Evolutionary conservation across 228 moss, liverwort and hornwort species (phyloP).

Genomic region (Sphagnum magellanicum): DNA sequence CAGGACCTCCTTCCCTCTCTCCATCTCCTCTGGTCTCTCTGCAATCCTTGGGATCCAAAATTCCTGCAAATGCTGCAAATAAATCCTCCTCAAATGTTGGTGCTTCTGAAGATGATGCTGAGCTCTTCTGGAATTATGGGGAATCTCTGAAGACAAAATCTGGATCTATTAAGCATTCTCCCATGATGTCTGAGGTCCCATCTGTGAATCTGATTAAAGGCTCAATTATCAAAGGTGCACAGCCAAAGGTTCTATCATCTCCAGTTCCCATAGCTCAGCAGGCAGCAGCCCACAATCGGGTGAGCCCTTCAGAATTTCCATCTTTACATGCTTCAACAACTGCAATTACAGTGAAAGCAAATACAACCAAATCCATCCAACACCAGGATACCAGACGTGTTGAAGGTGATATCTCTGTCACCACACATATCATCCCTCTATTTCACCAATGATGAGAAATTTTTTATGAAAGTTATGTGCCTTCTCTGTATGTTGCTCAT

Average conservation of each 20-base stretch:
- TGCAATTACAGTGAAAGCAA: slow-evolving; percentile 10
- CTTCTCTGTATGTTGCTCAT: not conserved
- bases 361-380: slow-evolving; percentile 27
- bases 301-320: slow-evolving; percentile 44
- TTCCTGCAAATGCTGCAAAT: too few species aligned
- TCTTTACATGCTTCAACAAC: slow-evolving; percentile 34
- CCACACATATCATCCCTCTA: not conserved
- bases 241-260: not conserved
- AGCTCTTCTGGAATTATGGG: slow-evolving; percentile 97
- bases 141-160: slow-evolving; percentile 42
- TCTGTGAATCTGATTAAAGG: too few species aligned
- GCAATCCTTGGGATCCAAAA: slow-evolving; percentile 31
- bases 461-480: too few species aligned
- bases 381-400: slow-evolving; percentile 9
- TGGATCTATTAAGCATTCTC: too few species aligned
- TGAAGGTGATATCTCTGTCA: slow-evolving; percentile 19
- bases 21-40: slow-evolving; percentile 19
- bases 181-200: too few species aligned
- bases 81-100: slow-evolving; percentile 67
- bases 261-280: slow-evolving; percentile 15
- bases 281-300: slow-evolving; percentile 18
- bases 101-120: slow-evolving; percentile 94
- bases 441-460: not conserved
- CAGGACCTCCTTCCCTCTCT: not conserved
- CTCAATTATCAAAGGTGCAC: too few species aligned